Percentiles rank a stretch among this genome's conserved stretches.
Conservation (phyloP, 2,329 filamentous ascomycete species). For the Geosmithia flava region DNA sequence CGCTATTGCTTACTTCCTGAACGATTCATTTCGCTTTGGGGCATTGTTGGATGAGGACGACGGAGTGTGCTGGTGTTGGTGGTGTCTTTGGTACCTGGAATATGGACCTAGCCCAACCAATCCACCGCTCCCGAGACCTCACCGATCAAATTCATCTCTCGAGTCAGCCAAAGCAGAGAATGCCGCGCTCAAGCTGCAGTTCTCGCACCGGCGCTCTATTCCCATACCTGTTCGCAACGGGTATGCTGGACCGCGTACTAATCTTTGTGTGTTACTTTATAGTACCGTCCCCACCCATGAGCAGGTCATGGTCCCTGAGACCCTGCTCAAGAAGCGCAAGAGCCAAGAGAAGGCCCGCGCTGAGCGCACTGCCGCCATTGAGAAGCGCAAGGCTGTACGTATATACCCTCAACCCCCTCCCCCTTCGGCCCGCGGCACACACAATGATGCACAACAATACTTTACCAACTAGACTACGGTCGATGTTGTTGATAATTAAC, state of each 20-base stretch:
- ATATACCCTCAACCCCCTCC: conserved; percentile 16
- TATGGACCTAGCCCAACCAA: neutral
- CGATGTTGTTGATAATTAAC: conserved; percentile 97
- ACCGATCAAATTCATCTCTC: conserved; percentile 68
- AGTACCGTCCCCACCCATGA: conserved; percentile 90
- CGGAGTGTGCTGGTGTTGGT: neutral
- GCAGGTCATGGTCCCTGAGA: conserved; percentile 96
- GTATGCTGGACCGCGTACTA: conserved; percentile 66
- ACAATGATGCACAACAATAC: conserved; percentile 79
- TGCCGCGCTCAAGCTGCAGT: conserved; percentile 83
- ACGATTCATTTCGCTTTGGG: conserved; percentile 31
- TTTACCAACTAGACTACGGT: conserved; percentile 86
- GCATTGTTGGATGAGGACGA: conserved; percentile 65
- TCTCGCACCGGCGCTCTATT: conserved; percentile 74
- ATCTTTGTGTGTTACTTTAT: conserved; percentile 42
- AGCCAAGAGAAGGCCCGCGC: conserved; percentile 98
- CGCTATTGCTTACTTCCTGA: conserved; percentile 22
- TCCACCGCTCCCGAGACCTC: conserved; percentile 41
- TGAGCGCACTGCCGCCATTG: conserved; percentile 64
- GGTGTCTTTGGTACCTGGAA: neutral
- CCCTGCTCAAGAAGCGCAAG: conserved; percentile 99
- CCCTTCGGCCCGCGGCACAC: conserved; percentile 13
- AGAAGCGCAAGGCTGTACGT: conserved; percentile 88
- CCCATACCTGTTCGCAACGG: conserved; percentile 36
- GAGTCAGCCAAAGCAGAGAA: conserved; percentile 85